These are phyloP conservation scores for Colletotrichum spinosum DNA, from an alignment of 2,329 filamentous ascomycete species.

Conservation along the genomic window DNA sequence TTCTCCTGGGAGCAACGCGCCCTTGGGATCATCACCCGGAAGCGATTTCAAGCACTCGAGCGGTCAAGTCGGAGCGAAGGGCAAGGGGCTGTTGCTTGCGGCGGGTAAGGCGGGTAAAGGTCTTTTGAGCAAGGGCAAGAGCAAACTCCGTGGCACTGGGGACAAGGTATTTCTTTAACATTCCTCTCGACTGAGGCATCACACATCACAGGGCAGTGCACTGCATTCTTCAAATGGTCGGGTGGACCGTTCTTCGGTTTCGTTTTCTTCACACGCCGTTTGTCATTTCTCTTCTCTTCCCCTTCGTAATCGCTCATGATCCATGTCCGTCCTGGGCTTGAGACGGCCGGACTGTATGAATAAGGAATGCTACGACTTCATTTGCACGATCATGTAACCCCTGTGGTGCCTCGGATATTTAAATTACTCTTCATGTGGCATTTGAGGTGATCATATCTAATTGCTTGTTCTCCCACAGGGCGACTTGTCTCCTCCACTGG, in stretches of 20 bases:
- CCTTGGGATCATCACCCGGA: constrained; percentile 48
- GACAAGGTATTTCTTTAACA: constrained; percentile 89
- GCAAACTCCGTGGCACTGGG: constrained; percentile 77
- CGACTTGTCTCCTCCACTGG: constrained; percentile 49
- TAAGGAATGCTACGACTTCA: constrained; percentile 55
- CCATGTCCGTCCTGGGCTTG: constrained; percentile 42
- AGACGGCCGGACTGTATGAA: constrained; percentile 51
- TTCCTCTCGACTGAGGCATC: constrained; percentile 44
- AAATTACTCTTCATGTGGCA: constrained; percentile 27
- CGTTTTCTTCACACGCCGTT: constrained; percentile 28
- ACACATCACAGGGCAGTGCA: constrained; percentile 32
- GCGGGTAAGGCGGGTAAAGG: constrained; percentile 93
- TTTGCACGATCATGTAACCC: constrained; percentile 43
- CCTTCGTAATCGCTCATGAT: constrained; percentile 23
- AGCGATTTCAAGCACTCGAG: constrained; percentile 65
- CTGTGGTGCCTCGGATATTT: constrained; percentile 34
- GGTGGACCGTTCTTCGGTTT: constrained; percentile 23
- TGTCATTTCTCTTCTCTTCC: constrained; percentile 39
- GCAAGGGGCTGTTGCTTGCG: constrained; percentile 89
- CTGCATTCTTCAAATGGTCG: constrained; percentile 41
- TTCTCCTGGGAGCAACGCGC: constrained; percentile 50
- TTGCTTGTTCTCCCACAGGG: constrained; percentile 48
- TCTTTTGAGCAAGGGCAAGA: constrained; percentile 89
- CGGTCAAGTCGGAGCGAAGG: constrained; percentile 80
- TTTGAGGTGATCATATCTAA: constrained; percentile 37